A percentile compares a stretch with the other conserved stretches of the same genome.
phyloP scores from a whole-genome alignment of 2,329 filamentous ascomycete genomes.

The Aspergillus fijiensis region DNA sequence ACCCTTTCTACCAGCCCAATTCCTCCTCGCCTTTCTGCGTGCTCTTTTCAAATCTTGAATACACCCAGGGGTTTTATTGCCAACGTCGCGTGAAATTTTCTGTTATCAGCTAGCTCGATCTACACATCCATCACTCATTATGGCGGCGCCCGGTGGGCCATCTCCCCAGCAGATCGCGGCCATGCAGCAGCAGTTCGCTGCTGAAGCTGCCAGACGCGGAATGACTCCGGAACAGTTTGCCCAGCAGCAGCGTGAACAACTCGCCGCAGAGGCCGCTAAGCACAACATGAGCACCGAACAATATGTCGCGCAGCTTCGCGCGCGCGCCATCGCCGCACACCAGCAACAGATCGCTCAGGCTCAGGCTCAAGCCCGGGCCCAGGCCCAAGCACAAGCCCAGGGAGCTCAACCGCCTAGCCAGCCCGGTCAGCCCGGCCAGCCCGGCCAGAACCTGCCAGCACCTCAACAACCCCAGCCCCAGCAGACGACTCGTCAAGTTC shows the following conservation, averaged over 20 bases:
- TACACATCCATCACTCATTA: slow-evolving; percentile 18
- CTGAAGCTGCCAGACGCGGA: slow-evolving; percentile 79
- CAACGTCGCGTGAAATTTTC: not conserved
- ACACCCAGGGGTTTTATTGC: not conserved
- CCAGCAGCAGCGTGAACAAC: slow-evolving; percentile 54
- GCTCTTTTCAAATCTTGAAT: not conserved
- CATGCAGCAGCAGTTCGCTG: slow-evolving; percentile 79
- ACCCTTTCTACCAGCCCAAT: not conserved
- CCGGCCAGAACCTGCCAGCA: slow-evolving; percentile 40
- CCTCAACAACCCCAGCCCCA: slow-evolving; percentile 32
- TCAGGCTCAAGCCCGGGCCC: slow-evolving; percentile 27
- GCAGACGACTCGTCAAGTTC: slow-evolving; percentile 45
- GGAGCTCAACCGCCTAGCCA: slow-evolving; percentile 13
- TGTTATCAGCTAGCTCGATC: not conserved
- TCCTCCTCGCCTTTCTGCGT: slow-evolving; percentile 1
- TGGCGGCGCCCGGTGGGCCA: slow-evolving; percentile 51
- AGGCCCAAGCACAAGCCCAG: slow-evolving; percentile 3
- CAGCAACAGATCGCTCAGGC: slow-evolving; percentile 39
- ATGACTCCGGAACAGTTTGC: slow-evolving; percentile 84
- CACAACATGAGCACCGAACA: slow-evolving; percentile 53
- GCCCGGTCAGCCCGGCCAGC: slow-evolving; percentile 31
- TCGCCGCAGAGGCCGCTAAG: slow-evolving; percentile 52
- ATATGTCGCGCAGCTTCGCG: slow-evolving; percentile 46
- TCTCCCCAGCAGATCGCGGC: slow-evolving; percentile 79
- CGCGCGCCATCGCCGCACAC: slow-evolving; percentile 49